These are phyloP conservation scores for Paradendryphiella salina DNA, from an alignment of 2,329 filamentous ascomycete species.

Conservation along the genomic window DNA sequence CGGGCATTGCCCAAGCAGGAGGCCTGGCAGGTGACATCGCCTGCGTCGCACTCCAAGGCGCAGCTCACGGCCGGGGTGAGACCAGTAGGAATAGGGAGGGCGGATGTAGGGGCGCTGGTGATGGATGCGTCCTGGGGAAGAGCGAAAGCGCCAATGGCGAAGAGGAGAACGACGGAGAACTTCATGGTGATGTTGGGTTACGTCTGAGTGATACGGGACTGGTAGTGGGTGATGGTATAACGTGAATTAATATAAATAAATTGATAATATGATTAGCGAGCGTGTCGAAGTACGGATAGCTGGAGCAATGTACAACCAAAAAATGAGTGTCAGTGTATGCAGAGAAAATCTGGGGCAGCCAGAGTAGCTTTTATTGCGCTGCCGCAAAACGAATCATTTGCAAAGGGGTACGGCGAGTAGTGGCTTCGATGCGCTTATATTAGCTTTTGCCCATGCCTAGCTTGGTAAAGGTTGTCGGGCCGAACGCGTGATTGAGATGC, in stretches of 20 bases:
- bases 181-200: conserved; percentile 44
- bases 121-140: conserved; percentile 46
- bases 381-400: conserved; percentile 5
- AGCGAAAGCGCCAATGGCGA: conserved; percentile 52
- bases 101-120: conserved; percentile 43
- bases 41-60: conserved; percentile 45
- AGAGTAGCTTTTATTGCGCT: conserved; percentile 16
- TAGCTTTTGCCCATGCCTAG: conserved; percentile 10
- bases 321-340: conserved; percentile 25
- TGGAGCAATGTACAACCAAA: conserved; percentile 16
- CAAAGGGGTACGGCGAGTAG: conserved; percentile 14
- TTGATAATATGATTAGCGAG: conserved; percentile 20
- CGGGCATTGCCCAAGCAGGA: conserved; percentile 57
- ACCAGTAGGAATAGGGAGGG: conserved; percentile 23
- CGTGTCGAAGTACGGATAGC: conserved; percentile 17
- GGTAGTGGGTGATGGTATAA: background rate
- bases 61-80: conserved; percentile 42
- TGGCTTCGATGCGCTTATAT: conserved; percentile 12
- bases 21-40: conserved; percentile 57
- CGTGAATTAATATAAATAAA: conserved; percentile 25
- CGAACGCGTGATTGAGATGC: conserved; percentile 15
- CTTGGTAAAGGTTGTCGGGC: conserved; percentile 9
- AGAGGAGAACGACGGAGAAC: conserved; percentile 52
- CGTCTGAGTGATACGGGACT: conserved; percentile 11
- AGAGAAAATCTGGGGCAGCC: conserved; percentile 13